These are phyloP conservation scores for Chloris gayana DNA, from an alignment of 176 grass and related monocot species.

Conservation along the genomic window DNA sequence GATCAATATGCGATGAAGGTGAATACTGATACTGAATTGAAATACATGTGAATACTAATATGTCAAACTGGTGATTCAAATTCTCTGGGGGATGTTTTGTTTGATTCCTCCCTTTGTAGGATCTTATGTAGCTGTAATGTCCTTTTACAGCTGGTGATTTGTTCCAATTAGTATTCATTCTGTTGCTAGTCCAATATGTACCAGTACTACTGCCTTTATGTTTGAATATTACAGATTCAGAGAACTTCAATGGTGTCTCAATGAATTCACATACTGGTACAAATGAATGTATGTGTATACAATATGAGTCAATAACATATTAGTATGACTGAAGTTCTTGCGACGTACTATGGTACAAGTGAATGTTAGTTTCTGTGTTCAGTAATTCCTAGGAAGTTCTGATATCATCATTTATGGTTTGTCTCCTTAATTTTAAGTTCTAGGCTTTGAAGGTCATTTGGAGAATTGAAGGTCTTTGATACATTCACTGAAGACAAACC, in stretches of 20 bases:
- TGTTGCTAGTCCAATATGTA: slow-evolving; percentile 29
- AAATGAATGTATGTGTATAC: no score
- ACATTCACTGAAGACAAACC: no score
- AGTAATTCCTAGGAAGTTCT: no score
- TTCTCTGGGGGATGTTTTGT: slow-evolving; percentile 28
- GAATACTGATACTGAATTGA: slow-evolving; percentile 3
- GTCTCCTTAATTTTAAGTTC: no score
- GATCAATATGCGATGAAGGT: slow-evolving; percentile 11
- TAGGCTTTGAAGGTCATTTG: no score
- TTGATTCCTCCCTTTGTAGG: slow-evolving; percentile 21
- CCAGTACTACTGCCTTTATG: neutral
- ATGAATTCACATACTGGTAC: neutral
- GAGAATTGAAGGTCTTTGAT: no score
- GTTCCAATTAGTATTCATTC: neutral
- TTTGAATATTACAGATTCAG: slow-evolving; percentile 24
- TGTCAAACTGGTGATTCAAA: slow-evolving; percentile 37
- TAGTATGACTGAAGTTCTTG: neutral
- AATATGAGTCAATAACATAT: neutral
- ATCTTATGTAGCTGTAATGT: slow-evolving; percentile 26
- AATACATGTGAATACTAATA: slow-evolving; percentile 41
- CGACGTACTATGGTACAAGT: neutral
- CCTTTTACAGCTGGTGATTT: slow-evolving; percentile 30
- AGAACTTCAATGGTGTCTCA: neutral
- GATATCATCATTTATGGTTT: no score
- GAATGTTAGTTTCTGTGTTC: no score